These are phyloP conservation scores for Xylariaceae sp. DNA, from an alignment of 2,329 filamentous ascomycete genomes.

Conservation along the genomic window DNA sequence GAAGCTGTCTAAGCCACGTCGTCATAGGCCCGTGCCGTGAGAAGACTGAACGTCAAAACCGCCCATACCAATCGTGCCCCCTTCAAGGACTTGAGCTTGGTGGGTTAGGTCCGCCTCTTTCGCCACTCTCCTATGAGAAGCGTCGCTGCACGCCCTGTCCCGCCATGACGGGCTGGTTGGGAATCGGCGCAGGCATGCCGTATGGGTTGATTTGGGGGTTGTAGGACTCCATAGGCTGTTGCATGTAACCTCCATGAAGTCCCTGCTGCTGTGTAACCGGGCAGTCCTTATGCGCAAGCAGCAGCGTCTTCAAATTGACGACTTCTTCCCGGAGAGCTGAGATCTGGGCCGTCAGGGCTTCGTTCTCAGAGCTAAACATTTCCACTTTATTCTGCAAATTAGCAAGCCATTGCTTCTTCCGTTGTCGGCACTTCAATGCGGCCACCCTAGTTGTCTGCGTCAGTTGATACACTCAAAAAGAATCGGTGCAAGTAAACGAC, in stretches of 20 bases:
- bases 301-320: slow-evolving; percentile 85
- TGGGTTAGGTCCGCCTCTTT: background rate
- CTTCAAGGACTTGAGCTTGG: too few species aligned
- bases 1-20: slow-evolving; percentile 9
- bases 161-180: slow-evolving; percentile 50
- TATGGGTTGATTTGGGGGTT: slow-evolving; percentile 56
- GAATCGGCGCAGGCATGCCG: slow-evolving; percentile 49
- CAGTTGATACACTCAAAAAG: background rate
- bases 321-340: slow-evolving; percentile 84
- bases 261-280: slow-evolving; percentile 86
- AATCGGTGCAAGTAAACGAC: background rate
- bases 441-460: slow-evolving; percentile 62
- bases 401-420: slow-evolving; percentile 98
- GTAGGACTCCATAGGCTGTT: slow-evolving; percentile 50
- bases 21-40: slow-evolving; percentile 18
- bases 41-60: slow-evolving; percentile 19
- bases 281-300: slow-evolving; percentile 94
- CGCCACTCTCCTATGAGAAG: slow-evolving; percentile 44
- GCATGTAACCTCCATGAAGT: slow-evolving; percentile 54
- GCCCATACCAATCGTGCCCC: background rate
- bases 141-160: slow-evolving; percentile 52
- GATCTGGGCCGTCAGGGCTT: slow-evolving; percentile 77
- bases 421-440: slow-evolving; percentile 91
- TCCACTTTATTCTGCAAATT: slow-evolving; percentile 95
- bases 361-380: slow-evolving; percentile 86